These are phyloP conservation scores for Tulasnella calospora DNA, from an alignment of 768 basidiomycete species.

Conservation along the genomic window DNA sequence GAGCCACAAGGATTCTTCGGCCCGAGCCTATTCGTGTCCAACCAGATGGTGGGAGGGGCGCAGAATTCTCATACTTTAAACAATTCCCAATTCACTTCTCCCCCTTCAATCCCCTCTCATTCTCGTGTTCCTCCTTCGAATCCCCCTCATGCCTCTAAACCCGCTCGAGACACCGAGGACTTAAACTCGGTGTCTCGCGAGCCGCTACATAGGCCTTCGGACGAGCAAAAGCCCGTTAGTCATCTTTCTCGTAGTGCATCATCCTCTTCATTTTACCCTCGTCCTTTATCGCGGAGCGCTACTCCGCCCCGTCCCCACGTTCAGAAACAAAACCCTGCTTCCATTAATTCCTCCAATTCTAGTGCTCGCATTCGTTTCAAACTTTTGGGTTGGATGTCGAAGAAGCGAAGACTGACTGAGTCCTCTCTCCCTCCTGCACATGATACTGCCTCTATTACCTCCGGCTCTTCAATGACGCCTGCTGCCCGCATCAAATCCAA, in stretches of 20 bases:
- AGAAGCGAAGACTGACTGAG: conserved; percentile 25
- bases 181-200: not conserved
- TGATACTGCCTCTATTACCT: not conserved
- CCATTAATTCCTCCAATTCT: conserved; percentile 9
- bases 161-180: not conserved
- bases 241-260: conserved; percentile 19
- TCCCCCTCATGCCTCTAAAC: not conserved
- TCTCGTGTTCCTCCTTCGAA: conserved; percentile 8
- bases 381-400: conserved; percentile 19
- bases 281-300: conserved; percentile 15
- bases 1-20: conserved; percentile 22
- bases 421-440: conserved; percentile 12
- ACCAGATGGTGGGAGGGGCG: not conserved
- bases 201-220: not conserved
- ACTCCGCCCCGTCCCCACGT: not conserved
- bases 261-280: conserved; percentile 25
- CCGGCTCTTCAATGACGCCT: conserved; percentile 16
- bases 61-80: not conserved
- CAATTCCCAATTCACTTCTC: not conserved
- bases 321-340: not conserved
- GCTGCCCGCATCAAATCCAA: conserved; percentile 25
- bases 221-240: conserved; percentile 8
- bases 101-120: not conserved
- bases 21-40: conserved; percentile 12
- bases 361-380: conserved; percentile 21